Evolutionary conservation across 108 stramenopile genomes (phyloP), one percentile per base, ranked within the genome.

Genomic region (Skeletonema potamos): DNA sequence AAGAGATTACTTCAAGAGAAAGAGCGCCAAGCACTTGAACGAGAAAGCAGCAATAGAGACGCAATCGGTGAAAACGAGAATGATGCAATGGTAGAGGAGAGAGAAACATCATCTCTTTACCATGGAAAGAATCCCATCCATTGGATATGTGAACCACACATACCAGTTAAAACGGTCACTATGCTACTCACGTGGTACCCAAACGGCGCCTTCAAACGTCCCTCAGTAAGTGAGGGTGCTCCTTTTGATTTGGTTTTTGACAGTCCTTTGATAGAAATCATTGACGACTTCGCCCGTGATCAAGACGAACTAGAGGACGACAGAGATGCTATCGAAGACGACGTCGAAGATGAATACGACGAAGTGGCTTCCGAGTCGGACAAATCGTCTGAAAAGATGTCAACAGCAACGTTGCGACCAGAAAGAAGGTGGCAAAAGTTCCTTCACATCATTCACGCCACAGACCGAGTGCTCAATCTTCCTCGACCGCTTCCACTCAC

Each of bases 81-180:
- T 10, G 34, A 36, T 33, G n/a, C 29, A 30, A 7, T 1, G 8
- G 2, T 5, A 37, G 33, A 20, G 34, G 1, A 10, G 28, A 10
- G 0, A 13, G 2, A 9, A 39, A 4, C 33, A 36, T 18, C 30
- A 36, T 27, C 34, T 1, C 30, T 68, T 17, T 76, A 62, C 56
- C 29, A 39, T 11, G 75, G 75, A 17, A 62, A 76, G 55, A 77
- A 77, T 64, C 76, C 76, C 20, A 77, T 77, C 11, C 22, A 57
- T 27, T 77, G 76, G 76, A 77, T 70, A 51, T 43, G 55, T 12
- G 76, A 77, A 28, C 86, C 90, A 17, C 87, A 76, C 29, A 84
- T 71, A 10, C 87, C 93, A 6, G 84, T 87, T 28, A 90, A 89
- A 15, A 87, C 58, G 2, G 90, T 84, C 6, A 74, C 81, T 1